phyloP scores from a whole-genome alignment of 2,329 filamentous ascomycete genomes.

The Colletotrichum sp. region DNA sequence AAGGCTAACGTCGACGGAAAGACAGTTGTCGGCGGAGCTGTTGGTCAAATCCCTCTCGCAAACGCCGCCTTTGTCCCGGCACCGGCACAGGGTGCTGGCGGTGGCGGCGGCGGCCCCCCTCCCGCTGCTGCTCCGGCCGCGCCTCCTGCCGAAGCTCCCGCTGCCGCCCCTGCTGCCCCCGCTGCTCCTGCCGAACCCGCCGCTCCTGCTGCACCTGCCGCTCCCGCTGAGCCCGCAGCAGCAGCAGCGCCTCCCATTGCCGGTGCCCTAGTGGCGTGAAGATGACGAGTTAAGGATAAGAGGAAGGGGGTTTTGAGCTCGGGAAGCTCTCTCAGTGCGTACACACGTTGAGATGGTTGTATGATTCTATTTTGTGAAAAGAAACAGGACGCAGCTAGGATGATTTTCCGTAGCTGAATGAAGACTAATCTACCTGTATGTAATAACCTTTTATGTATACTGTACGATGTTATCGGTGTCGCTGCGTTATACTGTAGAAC shows the following conservation, averaged over 20 bases:
- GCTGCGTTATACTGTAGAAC: not conserved
- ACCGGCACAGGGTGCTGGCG: slow-evolving; percentile 17
- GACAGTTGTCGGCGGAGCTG: slow-evolving; percentile 29
- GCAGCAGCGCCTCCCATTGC: not conserved
- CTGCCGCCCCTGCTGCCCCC: not conserved
- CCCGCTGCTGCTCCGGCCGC: not conserved
- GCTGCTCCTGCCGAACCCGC: not conserved
- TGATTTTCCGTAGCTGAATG: not conserved
- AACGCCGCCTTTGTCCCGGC: slow-evolving; percentile 31
- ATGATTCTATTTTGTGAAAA: not conserved
- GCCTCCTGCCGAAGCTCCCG: not conserved
- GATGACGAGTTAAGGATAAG: not conserved
- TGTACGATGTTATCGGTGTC: not conserved
- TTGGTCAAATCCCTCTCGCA: slow-evolving; percentile 31
- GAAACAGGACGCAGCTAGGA: not conserved
- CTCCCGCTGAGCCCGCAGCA: not conserved
- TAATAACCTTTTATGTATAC: not conserved
- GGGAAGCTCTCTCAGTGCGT: not conserved
- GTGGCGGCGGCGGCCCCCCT: not conserved
- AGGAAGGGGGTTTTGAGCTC: not conserved
- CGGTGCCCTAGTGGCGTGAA: not conserved
- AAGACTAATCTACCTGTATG: not conserved
- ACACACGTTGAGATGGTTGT: not conserved
- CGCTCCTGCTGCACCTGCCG: not conserved
- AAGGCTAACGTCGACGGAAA: slow-evolving; percentile 30